A percentile compares a stretch with the other conserved stretches of the same genome.
Conservation (phyloP, 352 stramenopile species). For the Phytopythium sindhum region DNA sequence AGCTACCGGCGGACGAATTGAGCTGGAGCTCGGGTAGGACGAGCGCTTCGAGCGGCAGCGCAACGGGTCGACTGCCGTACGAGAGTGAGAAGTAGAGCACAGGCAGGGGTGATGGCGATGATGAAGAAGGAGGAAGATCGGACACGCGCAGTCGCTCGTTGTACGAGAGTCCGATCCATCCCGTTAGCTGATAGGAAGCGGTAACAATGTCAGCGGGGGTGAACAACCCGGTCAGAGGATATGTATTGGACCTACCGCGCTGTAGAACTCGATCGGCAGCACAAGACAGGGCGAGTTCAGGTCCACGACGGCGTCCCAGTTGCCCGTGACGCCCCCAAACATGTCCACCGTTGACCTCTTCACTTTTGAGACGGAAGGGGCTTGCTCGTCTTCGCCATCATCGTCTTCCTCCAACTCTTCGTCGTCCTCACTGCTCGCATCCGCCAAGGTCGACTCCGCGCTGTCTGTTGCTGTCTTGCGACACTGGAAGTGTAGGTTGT, state of each 20-base stretch:
- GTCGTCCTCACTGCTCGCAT: neutral
- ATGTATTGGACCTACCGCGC: conserved; percentile 25
- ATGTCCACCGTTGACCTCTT: conserved; percentile 15
- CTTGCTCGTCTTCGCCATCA: conserved; percentile 4
- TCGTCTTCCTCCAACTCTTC: conserved; percentile 16
- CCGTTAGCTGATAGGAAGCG: conserved; percentile 35
- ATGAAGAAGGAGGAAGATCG: conserved; percentile 18
- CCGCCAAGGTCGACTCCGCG: neutral
- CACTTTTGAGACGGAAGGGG: neutral
- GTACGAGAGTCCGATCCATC: conserved; percentile 46
- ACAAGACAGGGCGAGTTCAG: conserved; percentile 56
- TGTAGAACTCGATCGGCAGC: conserved; percentile 62
- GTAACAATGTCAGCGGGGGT: neutral
- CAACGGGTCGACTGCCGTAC: conserved; percentile 22
- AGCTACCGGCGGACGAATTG: neutral
- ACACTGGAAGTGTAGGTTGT: conserved; percentile 35
- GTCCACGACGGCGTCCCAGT: conserved; percentile 58
- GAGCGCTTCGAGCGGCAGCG: conserved; percentile 43
- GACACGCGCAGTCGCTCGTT: conserved; percentile 44
- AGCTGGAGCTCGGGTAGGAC: conserved; percentile 30
- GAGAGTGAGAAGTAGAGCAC: conserved; percentile 46
- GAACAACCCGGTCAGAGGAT: neutral
- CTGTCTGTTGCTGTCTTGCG: neutral
- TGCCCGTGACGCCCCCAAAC: conserved; percentile 52
- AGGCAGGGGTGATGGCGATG: conserved; percentile 18